phyloP scores from a whole-genome alignment of 1,284 basidiomycete species.

The Ganoderma leucocontextum region DNA sequence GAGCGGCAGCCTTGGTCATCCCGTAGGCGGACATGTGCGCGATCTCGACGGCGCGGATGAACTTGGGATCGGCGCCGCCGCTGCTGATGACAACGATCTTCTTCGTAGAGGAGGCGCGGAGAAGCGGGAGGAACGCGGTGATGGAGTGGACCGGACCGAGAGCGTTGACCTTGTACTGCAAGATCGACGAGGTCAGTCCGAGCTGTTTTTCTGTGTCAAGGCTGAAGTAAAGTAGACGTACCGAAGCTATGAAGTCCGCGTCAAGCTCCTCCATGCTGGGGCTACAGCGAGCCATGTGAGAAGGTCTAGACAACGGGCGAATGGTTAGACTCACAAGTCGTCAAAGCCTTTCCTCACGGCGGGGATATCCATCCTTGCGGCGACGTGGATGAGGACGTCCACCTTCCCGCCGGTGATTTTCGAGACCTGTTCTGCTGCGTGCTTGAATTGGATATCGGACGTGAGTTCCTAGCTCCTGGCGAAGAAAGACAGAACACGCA shows the following conservation, averaged over 20 bases:
- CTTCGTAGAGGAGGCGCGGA: constrained; percentile 45
- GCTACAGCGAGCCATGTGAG: background rate
- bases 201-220: background rate
- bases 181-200: background rate
- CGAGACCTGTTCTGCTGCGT: constrained; percentile 30
- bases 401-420: constrained; percentile 38
- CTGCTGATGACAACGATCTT: constrained; percentile 48
- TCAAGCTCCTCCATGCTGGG: constrained; percentile 3
- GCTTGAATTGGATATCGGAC: background rate
- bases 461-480: background rate
- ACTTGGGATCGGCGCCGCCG: constrained; percentile 42
- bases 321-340: constrained; percentile 22
- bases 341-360: constrained; percentile 12
- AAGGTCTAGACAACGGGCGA: background rate
- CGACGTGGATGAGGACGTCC: constrained; percentile 45
- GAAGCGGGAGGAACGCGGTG: constrained; percentile 48
- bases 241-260: constrained; percentile 12
- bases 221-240: constrained; percentile 10
- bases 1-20: constrained; percentile 48
- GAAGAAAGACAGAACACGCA: background rate
- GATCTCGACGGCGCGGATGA: constrained; percentile 32
- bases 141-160: constrained; percentile 47
- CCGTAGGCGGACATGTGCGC: constrained; percentile 40
- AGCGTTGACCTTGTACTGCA: constrained; percentile 46
- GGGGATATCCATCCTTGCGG: constrained; percentile 28